Percentiles rank a stretch among this genome's conserved stretches.
phyloP scores from a whole-genome alignment of 768 basidiomycete species.

The Ramaria rubella region DNA sequence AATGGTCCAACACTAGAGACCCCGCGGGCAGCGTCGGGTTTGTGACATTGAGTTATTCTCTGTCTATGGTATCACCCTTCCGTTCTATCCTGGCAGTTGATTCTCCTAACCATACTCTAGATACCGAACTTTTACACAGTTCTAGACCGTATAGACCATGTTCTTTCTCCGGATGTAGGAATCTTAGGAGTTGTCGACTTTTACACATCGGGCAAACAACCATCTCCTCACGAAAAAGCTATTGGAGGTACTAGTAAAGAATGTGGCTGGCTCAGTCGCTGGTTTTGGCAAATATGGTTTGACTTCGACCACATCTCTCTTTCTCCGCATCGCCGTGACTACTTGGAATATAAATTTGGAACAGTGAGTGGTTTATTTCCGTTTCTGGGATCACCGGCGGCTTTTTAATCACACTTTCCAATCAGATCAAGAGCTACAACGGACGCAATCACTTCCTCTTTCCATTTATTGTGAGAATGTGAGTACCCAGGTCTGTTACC shows the following conservation, averaged over 20 bases:
- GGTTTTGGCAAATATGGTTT: constrained; percentile 78
- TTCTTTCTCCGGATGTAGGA: constrained; percentile 55
- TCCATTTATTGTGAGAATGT: too few species aligned
- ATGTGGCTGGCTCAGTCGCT: constrained; percentile 58
- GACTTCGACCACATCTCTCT: constrained; percentile 49
- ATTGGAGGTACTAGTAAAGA: constrained; percentile 57
- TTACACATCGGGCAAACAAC: constrained; percentile 53
- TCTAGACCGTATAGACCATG: constrained; percentile 59
- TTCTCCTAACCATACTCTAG: too few species aligned
- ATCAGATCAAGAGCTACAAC: too few species aligned
- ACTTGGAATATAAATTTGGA: constrained; percentile 74
- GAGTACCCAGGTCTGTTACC: too few species aligned
- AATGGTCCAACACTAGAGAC: constrained; percentile 41
- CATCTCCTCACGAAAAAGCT: constrained; percentile 50
- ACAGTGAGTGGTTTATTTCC: constrained; percentile 61
- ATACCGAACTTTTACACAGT: constrained; percentile 59
- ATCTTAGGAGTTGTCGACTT: constrained; percentile 68
- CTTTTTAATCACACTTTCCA: too few species aligned
- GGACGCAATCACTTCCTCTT: too few species aligned
- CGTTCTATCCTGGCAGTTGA: too few species aligned
- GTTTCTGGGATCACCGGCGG: too few species aligned
- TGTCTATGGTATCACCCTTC: too few species aligned
- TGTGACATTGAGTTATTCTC: constrained; percentile 40
- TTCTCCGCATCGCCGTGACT: constrained; percentile 55
- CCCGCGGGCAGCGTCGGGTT: constrained; percentile 47